These are phyloP conservation scores for Corrigiola litoralis DNA, from an alignment of 179 eudicot species.

Conservation along the genomic window DNA sequence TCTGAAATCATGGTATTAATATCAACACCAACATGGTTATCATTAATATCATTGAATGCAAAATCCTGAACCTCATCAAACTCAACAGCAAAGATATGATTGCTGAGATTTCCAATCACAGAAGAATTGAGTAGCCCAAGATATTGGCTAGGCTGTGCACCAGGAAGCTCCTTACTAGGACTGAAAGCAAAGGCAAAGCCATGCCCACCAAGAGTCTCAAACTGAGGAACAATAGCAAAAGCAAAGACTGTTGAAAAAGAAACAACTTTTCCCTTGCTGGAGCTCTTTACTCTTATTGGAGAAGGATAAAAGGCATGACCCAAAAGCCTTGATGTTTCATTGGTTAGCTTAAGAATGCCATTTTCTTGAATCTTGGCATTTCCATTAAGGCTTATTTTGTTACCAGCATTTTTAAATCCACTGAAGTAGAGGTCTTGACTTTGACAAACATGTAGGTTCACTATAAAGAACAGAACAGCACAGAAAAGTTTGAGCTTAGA, in stretches of 20 bases:
- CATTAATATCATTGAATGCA: slow-evolving; percentile 53
- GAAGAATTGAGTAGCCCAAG: slow-evolving; percentile 45
- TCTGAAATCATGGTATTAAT: slow-evolving; percentile 46
- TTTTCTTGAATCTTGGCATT: slow-evolving; percentile 31
- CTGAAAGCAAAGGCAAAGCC: slow-evolving; percentile 59
- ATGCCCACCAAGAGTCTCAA: slow-evolving; percentile 53
- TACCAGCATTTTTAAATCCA: slow-evolving; percentile 31
- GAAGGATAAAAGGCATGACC: slow-evolving; percentile 55
- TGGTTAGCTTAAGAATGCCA: slow-evolving; percentile 51
- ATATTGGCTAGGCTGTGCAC: slow-evolving; percentile 55
- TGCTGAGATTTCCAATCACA: slow-evolving; percentile 48
- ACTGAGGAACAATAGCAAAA: slow-evolving; percentile 49
- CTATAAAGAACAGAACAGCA: slow-evolving; percentile 4
- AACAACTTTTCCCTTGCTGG: slow-evolving; percentile 24
- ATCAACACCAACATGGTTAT: slow-evolving; percentile 68
- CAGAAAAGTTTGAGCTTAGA: slow-evolving; percentile 17
- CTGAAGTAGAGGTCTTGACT: slow-evolving; percentile 35
- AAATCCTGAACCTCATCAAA: slow-evolving; percentile 59
- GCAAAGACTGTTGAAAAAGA: slow-evolving; percentile 66
- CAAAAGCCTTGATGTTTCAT: slow-evolving; percentile 29
- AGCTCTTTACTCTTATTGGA: slow-evolving; percentile 40
- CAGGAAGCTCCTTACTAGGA: slow-evolving; percentile 29
- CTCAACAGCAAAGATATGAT: slow-evolving; percentile 63
- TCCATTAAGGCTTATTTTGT: slow-evolving; percentile 37
- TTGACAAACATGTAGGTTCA: slow-evolving; percentile 7